Conservation (phyloP, 1,284 basidiomycete species). For the Sutorius eximius region DNA sequence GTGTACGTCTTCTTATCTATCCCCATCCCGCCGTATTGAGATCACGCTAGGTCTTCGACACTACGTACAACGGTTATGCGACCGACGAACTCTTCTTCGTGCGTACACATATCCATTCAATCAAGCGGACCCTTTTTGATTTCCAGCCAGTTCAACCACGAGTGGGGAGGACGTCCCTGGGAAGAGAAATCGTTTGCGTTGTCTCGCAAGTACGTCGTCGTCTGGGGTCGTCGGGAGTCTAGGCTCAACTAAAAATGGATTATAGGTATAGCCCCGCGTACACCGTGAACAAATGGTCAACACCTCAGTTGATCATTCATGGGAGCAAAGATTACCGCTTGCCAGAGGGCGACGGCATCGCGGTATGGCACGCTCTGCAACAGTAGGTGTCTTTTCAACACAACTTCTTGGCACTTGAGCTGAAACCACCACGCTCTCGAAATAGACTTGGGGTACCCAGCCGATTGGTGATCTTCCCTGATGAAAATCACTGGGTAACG, state of each 20-base stretch:
- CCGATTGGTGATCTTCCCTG: constrained; percentile 86
- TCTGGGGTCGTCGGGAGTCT: not conserved
- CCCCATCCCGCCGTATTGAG: not conserved
- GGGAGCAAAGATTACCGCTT: constrained; percentile 86
- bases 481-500: constrained; percentile 92
- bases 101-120: constrained; percentile 28
- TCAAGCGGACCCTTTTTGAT: not conserved
- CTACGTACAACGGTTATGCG: constrained; percentile 71
- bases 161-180: constrained; percentile 82
- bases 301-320: constrained; percentile 83
- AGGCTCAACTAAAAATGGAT: not conserved
- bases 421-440: not conserved
- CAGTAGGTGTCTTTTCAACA: constrained; percentile 51
- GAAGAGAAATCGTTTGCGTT: constrained; percentile 56
- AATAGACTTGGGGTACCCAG: constrained; percentile 71
- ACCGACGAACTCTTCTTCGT: constrained; percentile 90
- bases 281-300: constrained; percentile 81
- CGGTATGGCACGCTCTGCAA: constrained; percentile 77
- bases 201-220: constrained; percentile 50
- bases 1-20: constrained; percentile 46
- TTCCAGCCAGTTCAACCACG: constrained; percentile 68
- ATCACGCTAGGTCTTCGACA: constrained; percentile 58
- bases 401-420: not conserved
- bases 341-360: constrained; percentile 81
- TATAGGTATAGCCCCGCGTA: constrained; percentile 70